A percentile compares a stretch with the other conserved stretches of the same genome.
Conservation (phyloP, 2,329 filamentous ascomycete species). For the Geosmithia putterillii region DNA sequence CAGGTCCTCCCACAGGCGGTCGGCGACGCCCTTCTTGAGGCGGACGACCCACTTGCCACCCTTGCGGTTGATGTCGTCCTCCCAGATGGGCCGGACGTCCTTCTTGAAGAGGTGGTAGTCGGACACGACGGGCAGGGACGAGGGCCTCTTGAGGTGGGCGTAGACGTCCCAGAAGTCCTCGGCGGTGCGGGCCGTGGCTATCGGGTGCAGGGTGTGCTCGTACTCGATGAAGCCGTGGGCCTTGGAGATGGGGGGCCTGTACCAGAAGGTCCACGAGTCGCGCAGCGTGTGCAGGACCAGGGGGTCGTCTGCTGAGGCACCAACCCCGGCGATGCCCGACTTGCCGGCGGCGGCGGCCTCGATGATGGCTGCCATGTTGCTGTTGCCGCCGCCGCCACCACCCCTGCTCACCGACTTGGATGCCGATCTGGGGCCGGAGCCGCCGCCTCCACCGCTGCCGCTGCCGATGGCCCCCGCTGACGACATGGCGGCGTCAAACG, state of each 20-base stretch:
- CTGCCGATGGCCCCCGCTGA: conserved; percentile 17
- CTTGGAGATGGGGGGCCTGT: conserved; percentile 90
- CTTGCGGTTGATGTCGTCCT: conserved; percentile 91
- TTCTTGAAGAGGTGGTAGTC: conserved; percentile 98
- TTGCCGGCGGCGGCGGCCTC: conserved; percentile 17
- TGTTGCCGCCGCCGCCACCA: neutral
- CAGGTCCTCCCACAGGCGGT: conserved; percentile 94
- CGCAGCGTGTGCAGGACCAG: conserved; percentile 47
- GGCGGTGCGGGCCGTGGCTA: conserved; percentile 69
- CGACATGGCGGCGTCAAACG: conserved; percentile 61
- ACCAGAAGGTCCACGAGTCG: conserved; percentile 94
- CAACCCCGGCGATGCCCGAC: no score
- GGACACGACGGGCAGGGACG: conserved; percentile 75
- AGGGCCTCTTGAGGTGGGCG: conserved; percentile 79
- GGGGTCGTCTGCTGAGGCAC: no score
- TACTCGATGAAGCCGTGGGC: conserved; percentile 81
- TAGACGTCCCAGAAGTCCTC: conserved; percentile 92
- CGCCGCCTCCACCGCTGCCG: no score
- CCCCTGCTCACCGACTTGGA: conserved; percentile 15
- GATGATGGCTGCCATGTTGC: conserved; percentile 31
- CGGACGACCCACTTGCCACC: conserved; percentile 97
- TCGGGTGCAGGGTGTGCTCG: conserved; percentile 85
- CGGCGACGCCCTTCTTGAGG: conserved; percentile 92
- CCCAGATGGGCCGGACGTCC: conserved; percentile 93
- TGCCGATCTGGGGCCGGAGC: conserved; percentile 13